These are phyloP conservation scores for Volvariella surrecta DNA, from an alignment of 1,284 basidiomycete genomes.

Conservation along the genomic window DNA sequence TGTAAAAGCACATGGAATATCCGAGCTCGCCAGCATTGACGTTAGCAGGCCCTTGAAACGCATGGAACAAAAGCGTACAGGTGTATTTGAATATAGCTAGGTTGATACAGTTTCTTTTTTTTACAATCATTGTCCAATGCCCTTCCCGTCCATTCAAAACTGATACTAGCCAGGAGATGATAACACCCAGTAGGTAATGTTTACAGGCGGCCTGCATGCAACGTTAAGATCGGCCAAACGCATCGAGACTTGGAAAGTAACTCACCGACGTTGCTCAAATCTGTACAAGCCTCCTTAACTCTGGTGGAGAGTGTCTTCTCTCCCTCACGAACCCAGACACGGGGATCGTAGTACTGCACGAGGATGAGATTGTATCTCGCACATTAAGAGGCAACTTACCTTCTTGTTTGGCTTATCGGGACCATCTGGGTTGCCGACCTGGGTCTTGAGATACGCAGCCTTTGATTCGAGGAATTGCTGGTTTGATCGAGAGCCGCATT, in stretches of 20 bases:
- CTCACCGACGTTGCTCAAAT: constrained; percentile 73
- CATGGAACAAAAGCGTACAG: no score
- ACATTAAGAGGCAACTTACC: constrained; percentile 30
- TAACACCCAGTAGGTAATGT: no score
- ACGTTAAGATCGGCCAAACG: no score
- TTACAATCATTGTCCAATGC: no score
- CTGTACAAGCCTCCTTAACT: constrained; percentile 87
- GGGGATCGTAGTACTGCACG: constrained; percentile 78
- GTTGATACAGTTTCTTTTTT: no score
- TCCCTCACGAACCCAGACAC: constrained; percentile 97
- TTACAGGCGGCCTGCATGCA: no score
- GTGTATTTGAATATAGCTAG: no score
- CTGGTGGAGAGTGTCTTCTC: constrained; percentile 90
- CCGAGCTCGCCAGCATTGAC: no score
- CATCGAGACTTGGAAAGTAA: not conserved
- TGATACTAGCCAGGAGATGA: no score
- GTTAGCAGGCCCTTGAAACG: no score
- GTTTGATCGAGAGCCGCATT: not conserved
- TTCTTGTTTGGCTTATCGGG: constrained; percentile 98
- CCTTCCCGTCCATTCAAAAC: no score
- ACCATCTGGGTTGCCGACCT: constrained; percentile 94
- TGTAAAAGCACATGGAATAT: no score
- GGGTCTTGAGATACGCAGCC: constrained; percentile 78
- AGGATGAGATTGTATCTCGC: constrained; percentile 5
- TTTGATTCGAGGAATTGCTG: constrained; percentile 81